A percentile compares a stretch with the other conserved stretches of the same genome.
Conservation (phyloP, 805 yeast species). For the Nadsonia fulvescens region DNA sequence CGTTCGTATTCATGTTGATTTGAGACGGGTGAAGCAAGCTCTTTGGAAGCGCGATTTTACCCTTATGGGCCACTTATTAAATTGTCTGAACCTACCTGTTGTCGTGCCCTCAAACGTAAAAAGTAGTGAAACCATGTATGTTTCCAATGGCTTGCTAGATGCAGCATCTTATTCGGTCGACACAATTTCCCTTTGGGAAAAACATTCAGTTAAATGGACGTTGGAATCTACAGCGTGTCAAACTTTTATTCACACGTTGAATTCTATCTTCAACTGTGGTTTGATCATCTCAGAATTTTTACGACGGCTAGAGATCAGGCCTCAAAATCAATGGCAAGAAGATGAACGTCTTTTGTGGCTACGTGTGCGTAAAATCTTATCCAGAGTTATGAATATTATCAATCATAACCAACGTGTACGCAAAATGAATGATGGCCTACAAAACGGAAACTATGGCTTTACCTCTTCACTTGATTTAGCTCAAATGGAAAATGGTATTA, state of each 20-base stretch:
- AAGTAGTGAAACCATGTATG: conserved; percentile 6
- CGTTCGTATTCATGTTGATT: conserved; percentile 20
- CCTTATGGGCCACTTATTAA: conserved; percentile 18
- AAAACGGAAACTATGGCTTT: too few relatives aligned
- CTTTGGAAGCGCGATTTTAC: conserved; percentile 24
- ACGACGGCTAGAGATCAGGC: conserved; percentile 10
- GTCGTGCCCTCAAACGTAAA: too few relatives aligned
- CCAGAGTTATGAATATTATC: conserved; percentile 4
- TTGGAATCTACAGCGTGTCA: conserved; percentile 16
- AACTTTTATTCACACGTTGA: conserved; percentile 19
- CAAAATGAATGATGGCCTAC: conserved; percentile 4
- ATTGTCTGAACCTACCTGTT: too few relatives aligned
- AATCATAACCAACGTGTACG: too few relatives aligned
- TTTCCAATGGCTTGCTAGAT: conserved; percentile 15
- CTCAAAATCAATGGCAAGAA: conserved; percentile 4
- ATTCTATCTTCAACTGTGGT: conserved; percentile 20
- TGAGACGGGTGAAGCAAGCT: conserved; percentile 20
- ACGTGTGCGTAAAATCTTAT: conserved; percentile 5
- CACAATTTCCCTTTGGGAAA: conserved; percentile 21
- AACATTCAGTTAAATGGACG: conserved; percentile 18
- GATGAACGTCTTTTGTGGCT: conserved; percentile 5
- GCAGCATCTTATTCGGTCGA: conserved; percentile 23
- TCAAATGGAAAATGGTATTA: conserved; percentile 1
- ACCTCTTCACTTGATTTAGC: conserved; percentile 3
- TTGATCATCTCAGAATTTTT: conserved; percentile 19